Evolutionary conservation across 2,329 filamentous ascomycete species (phyloP), one percentile per base, ranked within the genome.

Genomic region (Aaosphaeria pasadenensis): DNA sequence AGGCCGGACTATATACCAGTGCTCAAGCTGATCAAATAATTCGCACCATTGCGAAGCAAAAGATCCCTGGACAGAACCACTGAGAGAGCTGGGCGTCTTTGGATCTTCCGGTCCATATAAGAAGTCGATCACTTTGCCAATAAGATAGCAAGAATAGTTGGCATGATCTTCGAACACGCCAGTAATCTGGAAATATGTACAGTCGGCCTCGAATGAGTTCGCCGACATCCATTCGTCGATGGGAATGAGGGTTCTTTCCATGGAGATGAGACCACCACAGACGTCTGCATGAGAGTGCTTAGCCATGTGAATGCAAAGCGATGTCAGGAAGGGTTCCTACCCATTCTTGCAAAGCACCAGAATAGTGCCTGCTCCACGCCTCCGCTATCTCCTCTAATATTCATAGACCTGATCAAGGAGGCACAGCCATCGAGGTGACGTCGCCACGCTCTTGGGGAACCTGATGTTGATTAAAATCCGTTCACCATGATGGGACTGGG

Each of bases 401-500:
- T 11, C 13, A 36, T 13, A 11, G 33, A 9, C 9, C 13, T 36
- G 33, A 36, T 36, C 1, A 83, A 59, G 1, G 77, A 73, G 1
- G 80, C 78, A 51, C 79, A 82, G 0, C 80, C 80, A 45, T 83
- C 79, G 3, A 83, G 60, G 60, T 83, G 80, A 1, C 77, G 72
- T 6, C 74, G 67, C 80, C 80, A 83, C 46, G 79, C 77, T 53
- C 70, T 71, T 0, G 76, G 71, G 1, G 72, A 72, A 9, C 17
- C 17, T 24, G 17, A 24, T 24, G 17, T 24, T 24, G 17, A 24
- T 24, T 24, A 24, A 24, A 24, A 24, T 24, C 17, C 17, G 17
- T 24, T 24, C 17, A 24, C 17, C 17, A 24, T 24, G 17, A 2
- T 24, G 17, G 17, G 17, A 24, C 17, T 24, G 17, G 17, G 17